Evolutionary conservation across 2,329 filamentous ascomycete species (phyloP), one percentile per base, ranked within the genome.

Genomic region (Dichotomopilus funicola): DNA sequence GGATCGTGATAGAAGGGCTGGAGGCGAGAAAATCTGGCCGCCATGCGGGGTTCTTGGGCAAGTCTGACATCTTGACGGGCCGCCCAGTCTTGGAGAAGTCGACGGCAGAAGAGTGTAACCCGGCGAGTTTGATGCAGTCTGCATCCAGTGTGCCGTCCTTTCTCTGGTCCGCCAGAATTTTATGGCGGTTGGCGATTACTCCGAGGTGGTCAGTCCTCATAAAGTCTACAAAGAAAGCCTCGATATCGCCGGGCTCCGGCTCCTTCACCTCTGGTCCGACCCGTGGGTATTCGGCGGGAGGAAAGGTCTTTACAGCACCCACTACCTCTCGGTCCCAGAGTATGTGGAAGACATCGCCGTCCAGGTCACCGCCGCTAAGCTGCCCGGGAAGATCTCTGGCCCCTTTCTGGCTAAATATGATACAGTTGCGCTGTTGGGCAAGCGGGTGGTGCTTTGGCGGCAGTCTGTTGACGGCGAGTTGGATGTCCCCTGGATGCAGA

Each of bases 281-380:
- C 1, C 81, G 76, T 3, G 82, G 78, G 62, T 95, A 95, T 59
- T 90, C 82, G 0, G 89, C 89, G 0, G 90, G 81, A 1, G 3
- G 0, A n/a, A 75, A 81, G 0, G 71, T 73, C 0, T 11, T 75
- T 1, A 78, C 67, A 0, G 83, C 74, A 0, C 68, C 65, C 0
- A 63, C 57, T 3, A 65, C 47, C 0, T 38, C 51, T 2, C 69
- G 62, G 61, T 95, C 89, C 77, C 81, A 94, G 48, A 95, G 88
- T 49, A 95, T 72, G 60, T 90, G 87, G 69, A 88, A 95, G 0
- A 89, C 72, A 66, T 96, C 91, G 0, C 90, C 90, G 61, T 94
- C 89, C 0, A 95, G 77, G 67, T 95, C 90, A 0, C 90, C 90
- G 1, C 90, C 90, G 52, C 86, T 87, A 0, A 95, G 75, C 68